A percentile compares a stretch with the other conserved stretches of the same genome.
These are phyloP conservation scores for Calonectria pseudoreteaudii DNA, from an alignment of 2,329 filamentous ascomycete genomes.

Conservation along the genomic window DNA sequence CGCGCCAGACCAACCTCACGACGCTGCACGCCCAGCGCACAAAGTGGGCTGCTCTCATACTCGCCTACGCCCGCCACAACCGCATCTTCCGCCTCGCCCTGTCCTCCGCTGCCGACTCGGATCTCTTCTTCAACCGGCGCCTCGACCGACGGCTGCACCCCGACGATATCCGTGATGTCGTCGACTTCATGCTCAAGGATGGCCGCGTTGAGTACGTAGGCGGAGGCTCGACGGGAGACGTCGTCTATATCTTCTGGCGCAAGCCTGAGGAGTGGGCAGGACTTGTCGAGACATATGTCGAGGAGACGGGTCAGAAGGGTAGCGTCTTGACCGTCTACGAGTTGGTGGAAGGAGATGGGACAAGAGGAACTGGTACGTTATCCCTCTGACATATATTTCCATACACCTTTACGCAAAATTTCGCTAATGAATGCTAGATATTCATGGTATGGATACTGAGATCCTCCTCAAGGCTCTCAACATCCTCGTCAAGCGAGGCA, in stretches of 20 bases:
- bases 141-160: slow-evolving; percentile 64
- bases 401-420: not conserved
- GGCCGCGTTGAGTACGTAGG: slow-evolving; percentile 75
- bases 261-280: slow-evolving; percentile 92
- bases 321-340: slow-evolving; percentile 94
- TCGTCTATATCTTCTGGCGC: slow-evolving; percentile 85
- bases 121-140: slow-evolving; percentile 68
- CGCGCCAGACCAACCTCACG: slow-evolving; percentile 78
- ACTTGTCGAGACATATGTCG: slow-evolving; percentile 82
- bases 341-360: slow-evolving; percentile 86
- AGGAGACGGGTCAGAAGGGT: slow-evolving; percentile 89
- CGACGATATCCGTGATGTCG: slow-evolving; percentile 66
- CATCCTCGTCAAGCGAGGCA: slow-evolving; percentile 88
- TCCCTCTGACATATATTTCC: not conserved
- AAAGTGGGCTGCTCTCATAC: slow-evolving; percentile 90
- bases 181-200: slow-evolving; percentile 70
- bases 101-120: slow-evolving; percentile 62
- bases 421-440: slow-evolving; percentile 65
- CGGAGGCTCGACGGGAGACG: slow-evolving; percentile 50
- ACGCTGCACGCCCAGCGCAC: slow-evolving; percentile 81
- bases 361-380: slow-evolving; percentile 71
- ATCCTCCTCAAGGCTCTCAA: slow-evolving; percentile 83
- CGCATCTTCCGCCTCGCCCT: slow-evolving; percentile 81
- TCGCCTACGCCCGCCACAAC: slow-evolving; percentile 84
- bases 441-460: slow-evolving; percentile 88